Evolutionary conservation across 2,329 filamentous ascomycete genomes (phyloP).

Genomic region (Colletotrichum echinochloae): DNA sequence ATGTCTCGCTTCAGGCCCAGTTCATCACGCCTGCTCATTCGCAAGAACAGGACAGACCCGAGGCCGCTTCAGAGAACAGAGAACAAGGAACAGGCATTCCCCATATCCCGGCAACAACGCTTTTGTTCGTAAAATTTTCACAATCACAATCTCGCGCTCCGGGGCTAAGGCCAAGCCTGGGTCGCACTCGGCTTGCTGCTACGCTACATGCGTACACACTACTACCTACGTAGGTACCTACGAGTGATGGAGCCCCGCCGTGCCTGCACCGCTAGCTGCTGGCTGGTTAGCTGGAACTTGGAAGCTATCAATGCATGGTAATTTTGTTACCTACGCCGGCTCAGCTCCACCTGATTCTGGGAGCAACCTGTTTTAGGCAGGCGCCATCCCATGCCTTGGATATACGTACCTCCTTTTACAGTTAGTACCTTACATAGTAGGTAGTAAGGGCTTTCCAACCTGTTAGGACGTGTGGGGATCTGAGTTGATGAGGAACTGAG

Average conservation of each 20-base stretch:
- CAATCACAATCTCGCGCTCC: conserved; percentile 24
- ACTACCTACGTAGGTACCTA: not conserved
- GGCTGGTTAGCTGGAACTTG: not conserved
- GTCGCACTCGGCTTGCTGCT: conserved; percentile 21
- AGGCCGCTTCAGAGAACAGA: not conserved
- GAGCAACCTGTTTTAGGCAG: conserved; percentile 10
- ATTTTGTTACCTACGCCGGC: conserved; percentile 7
- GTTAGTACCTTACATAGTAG: too few relatives aligned
- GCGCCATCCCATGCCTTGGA: not conserved
- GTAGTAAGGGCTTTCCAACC: conserved; percentile 6
- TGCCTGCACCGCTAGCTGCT: not conserved
- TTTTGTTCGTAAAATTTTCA: conserved; percentile 34
- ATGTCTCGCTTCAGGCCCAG: conserved; percentile 26
- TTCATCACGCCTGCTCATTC: conserved; percentile 25
- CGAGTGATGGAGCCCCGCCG: not conserved
- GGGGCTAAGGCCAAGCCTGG: conserved; percentile 19
- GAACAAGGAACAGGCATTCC: conserved; percentile 31
- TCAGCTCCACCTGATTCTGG: not conserved
- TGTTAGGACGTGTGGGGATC: not conserved
- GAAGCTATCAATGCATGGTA: conserved; percentile 19
- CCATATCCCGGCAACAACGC: conserved; percentile 35
- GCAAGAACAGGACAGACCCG: not conserved
- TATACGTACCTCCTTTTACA: too few relatives aligned
- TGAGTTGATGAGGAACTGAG: conserved; percentile 2
- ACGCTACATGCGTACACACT: not conserved